A percentile compares a stretch with the other conserved stretches of the same genome.
Conservation (phyloP, 768 basidiomycete genomes). For the Kwoniella pini region DNA sequence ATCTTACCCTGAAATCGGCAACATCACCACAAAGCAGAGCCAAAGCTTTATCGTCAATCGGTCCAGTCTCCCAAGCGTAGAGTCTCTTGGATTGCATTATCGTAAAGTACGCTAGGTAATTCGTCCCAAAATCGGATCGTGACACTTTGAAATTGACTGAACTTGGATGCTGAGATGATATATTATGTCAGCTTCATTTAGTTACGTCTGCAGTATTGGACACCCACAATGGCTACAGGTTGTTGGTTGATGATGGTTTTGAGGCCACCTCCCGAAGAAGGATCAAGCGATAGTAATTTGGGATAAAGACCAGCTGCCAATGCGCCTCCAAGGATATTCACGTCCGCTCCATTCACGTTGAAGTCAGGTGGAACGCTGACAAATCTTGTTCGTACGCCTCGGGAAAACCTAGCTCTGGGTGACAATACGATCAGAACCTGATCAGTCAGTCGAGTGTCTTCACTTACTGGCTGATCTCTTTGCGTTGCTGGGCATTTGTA, state of each 20-base stretch:
- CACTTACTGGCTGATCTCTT: conserved; percentile 69
- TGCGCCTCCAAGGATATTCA: conserved; percentile 72
- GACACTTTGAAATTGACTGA: conserved; percentile 81
- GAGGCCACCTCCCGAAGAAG: conserved; percentile 62
- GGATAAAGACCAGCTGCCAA: conserved; percentile 86
- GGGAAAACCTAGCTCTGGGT: conserved; percentile 71
- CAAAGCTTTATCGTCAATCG: conserved; percentile 78
- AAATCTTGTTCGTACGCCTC: conserved; percentile 70
- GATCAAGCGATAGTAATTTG: conserved; percentile 76
- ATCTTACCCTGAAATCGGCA: conserved; percentile 75
- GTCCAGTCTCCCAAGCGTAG: conserved; percentile 80
- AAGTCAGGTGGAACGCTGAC: conserved; percentile 70
- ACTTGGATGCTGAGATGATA: conserved; percentile 66
- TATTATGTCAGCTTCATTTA: neutral
- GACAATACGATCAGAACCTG: conserved; percentile 1
- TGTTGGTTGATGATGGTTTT: conserved; percentile 82
- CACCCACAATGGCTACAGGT: conserved; percentile 62
- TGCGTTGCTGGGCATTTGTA: conserved; percentile 66
- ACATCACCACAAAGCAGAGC: conserved; percentile 81
- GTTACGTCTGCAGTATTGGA: neutral
- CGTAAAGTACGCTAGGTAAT: conserved; percentile 80
- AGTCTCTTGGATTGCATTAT: conserved; percentile 88
- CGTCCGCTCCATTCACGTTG: conserved; percentile 66
- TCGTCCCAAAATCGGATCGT: conserved; percentile 69
- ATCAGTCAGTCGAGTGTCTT: conserved; percentile 7